Base-by-base conservation (phyloP, 2,329 filamentous ascomycete genomes). In the Fusarium nisikadoi region DNA sequence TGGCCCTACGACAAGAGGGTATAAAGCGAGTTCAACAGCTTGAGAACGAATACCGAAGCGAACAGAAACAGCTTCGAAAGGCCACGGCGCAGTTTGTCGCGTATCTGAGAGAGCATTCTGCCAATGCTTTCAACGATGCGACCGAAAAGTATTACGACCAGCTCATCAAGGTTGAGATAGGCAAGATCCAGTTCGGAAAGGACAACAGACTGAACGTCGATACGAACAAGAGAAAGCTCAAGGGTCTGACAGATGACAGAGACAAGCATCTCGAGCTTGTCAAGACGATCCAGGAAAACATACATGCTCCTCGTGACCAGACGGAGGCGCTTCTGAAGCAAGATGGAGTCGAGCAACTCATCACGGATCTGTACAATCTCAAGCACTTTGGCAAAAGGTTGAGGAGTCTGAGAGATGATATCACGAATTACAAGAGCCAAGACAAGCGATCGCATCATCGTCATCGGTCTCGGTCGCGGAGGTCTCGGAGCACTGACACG, bases 321-420 rank as follows among this genome's bases (percentile, higher is more conserved):
- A n/a, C 29, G 3, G 62, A 71, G 5, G 12, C 39, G 23, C 25
- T 62, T 3, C 58, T 74, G 4, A 75, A 63, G 1, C 39, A 60
- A 2, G 33, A 60, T 5, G 60, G 62, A 8, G 58, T 74, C 1
- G 10, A 39, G 3, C 49, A 60, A 0, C 59, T 72, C 3, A 70
- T 64, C 7, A 23, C 7, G 4, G 57, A 57, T 2, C n/a, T 74
- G 8, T 74, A 70, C n/a, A 35, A 20, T 14, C 61, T 74, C 2
- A 47, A 62, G 5, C 71, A 74, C 31, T 72, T 62, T 17, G 71
- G 71, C 0, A 43, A 58, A 3, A 46, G 55, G 9, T 39, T 74
- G n/a, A 63, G 52, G 27, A 53, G 19, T 2, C 11, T 74, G 19
- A 58, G 61, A 16, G 55, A 46, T 11, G 50, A n/a, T 3, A 70